These are phyloP conservation scores for Lichtheimia hyalospora DNA, from an alignment of 371 early-diverging fungal species.

Conservation along the genomic window DNA sequence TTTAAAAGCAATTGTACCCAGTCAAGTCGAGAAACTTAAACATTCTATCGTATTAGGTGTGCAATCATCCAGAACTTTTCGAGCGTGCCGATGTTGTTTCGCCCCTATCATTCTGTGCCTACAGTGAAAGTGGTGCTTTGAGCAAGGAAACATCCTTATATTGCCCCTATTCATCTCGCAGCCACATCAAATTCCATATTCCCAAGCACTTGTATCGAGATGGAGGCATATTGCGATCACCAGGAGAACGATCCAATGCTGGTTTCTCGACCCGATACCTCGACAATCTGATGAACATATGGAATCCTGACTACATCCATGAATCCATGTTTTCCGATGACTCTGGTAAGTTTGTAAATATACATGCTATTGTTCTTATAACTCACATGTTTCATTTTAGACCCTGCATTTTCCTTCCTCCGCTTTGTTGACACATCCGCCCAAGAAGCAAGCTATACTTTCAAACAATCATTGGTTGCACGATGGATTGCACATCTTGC, in stretches of 20 bases:
- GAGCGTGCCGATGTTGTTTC: constrained; percentile 86
- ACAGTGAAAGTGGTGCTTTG: constrained; percentile 62
- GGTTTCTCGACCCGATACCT: constrained; percentile 54
- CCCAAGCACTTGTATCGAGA: constrained; percentile 73
- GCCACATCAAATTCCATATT: constrained; percentile 59
- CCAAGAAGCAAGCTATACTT: constrained; percentile 52
- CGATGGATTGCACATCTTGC: constrained; percentile 55
- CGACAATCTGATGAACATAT: constrained; percentile 59
- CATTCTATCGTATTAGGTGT: constrained; percentile 50
- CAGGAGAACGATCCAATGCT: constrained; percentile 50
- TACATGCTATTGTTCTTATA: not conserved
- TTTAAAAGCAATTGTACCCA: not conserved
- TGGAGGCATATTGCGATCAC: constrained; percentile 51
- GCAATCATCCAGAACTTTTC: constrained; percentile 98
- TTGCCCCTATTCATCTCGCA: constrained; percentile 65
- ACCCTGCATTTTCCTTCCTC: constrained; percentile 60
- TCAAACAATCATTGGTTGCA: constrained; percentile 45
- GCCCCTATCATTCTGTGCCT: constrained; percentile 67
- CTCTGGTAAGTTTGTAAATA: constrained; percentile 14
- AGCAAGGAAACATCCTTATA: constrained; percentile 60
- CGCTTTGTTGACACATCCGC: constrained; percentile 64
- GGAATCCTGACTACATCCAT: constrained; percentile 51
- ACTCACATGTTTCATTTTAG: constrained; percentile 9
- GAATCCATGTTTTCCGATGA: constrained; percentile 45
- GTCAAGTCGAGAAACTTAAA: not conserved